Evolutionary conservation across 75 land plant species (phyloP).

Genomic region (Selaginella tamariscina): DNA sequence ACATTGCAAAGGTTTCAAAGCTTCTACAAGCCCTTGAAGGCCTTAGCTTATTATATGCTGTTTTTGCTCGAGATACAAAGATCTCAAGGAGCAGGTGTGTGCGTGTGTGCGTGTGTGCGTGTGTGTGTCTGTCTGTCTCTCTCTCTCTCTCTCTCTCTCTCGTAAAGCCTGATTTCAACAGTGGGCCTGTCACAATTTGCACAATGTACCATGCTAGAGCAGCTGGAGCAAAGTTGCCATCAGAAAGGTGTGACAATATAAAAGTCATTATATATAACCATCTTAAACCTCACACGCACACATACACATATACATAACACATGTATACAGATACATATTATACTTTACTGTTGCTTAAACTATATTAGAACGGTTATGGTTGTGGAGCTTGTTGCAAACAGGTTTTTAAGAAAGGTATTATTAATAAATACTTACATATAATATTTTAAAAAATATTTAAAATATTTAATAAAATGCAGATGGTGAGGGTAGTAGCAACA

Average conservation of each 20-base stretch:
- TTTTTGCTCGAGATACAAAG: conserved; percentile 77
- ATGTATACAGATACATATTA: no score
- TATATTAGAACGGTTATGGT: conserved; percentile 57
- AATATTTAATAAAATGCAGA: background rate
- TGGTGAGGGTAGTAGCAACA: conserved; percentile 77
- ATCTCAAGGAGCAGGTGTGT: conserved; percentile 64
- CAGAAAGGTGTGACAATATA: conserved; percentile 21
- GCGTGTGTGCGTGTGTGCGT: no score
- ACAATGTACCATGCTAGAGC: conserved; percentile 65
- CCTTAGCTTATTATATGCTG: conserved; percentile 42
- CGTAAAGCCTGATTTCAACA: conserved; percentile 13
- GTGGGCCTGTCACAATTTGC: conserved; percentile 74
- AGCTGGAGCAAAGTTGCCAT: conserved; percentile 39
- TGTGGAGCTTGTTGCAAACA: conserved; percentile 69
- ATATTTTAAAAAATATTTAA: no score
- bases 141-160: no score
- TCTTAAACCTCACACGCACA: no score
- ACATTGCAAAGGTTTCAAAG: conserved; percentile 31
- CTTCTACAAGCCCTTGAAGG: conserved; percentile 53
- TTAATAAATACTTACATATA: background rate
- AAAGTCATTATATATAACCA: no score
- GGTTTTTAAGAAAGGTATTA: conserved; percentile 71
- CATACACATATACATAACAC: no score
- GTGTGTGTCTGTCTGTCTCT: no score
- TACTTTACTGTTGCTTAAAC: no score